Evolutionary conservation across 495 filamentous ascomycete species (phyloP), one percentile per base, ranked within the genome.

Genomic region (Pseudomonodictys pantanalensis): DNA sequence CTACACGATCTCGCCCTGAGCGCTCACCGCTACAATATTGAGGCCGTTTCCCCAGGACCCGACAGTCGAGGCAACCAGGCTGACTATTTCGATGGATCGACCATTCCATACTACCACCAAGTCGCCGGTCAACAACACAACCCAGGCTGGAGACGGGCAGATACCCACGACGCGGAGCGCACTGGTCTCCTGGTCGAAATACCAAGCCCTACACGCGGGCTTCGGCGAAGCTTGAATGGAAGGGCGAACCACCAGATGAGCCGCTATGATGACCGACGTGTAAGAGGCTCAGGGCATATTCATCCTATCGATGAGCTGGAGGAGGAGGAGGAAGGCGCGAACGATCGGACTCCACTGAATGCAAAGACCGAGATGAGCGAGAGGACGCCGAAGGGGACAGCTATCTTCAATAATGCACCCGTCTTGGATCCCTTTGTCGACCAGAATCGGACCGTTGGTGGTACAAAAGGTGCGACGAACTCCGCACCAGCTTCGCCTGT

Each of bases 261-360:
- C 8, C 52, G 74, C 38, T 77, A 77, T 61, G 76, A 78, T 32
- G 81, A 82, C 38, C 72, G 77, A 29, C 73, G 73, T 41, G 74
- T 75, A 25, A 76, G 78, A 23, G 72, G 71, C 4, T 73, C 76
- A 28, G 79, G 81, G 20, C 71, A 75, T 35, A 86, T 86, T 18
- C 82, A 85, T 58, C 79, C 83, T 3, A 89, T 90, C 68, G 77
- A 84, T n/a, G 86, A 90, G 71, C 78, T 79, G 0, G 84, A 88
- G 49, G 91, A 95, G 38, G 89, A 65, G 24, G 17, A 50, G 6
- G 41, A 52, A 4, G 20, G 24, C 10, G 2, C 33, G 5, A 57
- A 9, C n/a, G 62, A 65, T 17, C 6, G 38, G 22, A 44, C 50
- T 11, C 56, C 62, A 20, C 24, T 58, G 9, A 38, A 20, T 12